phyloP scores from a whole-genome alignment of 2,329 filamentous ascomycete genomes.

The Aspergillus phoenicis region DNA sequence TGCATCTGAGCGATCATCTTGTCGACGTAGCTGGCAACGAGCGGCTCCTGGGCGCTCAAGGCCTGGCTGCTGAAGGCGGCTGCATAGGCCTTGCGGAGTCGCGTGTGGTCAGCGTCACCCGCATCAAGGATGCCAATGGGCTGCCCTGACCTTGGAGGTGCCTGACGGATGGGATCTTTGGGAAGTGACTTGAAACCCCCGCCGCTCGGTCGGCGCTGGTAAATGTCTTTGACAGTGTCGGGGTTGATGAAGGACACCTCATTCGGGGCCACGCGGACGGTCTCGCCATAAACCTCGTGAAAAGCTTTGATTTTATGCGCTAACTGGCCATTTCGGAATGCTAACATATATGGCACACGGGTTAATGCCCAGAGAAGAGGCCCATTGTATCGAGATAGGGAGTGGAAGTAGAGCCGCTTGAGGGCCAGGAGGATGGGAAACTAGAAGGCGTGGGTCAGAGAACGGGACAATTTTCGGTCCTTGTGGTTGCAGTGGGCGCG shows the following conservation, averaged over 20 bases:
- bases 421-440: constrained; percentile 15
- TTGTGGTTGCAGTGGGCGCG: too few species aligned
- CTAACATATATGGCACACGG: constrained; percentile 36
- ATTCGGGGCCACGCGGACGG: constrained; percentile 45
- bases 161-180: neutral
- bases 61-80: constrained; percentile 49
- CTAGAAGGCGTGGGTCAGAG: neutral
- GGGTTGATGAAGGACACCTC: constrained; percentile 49
- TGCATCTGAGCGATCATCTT: constrained; percentile 6
- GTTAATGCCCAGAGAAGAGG: constrained; percentile 40
- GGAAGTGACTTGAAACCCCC: neutral
- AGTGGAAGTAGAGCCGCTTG: constrained; percentile 49
- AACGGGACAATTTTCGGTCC: too few species aligned
- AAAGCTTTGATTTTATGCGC: constrained; percentile 41
- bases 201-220: constrained; percentile 24
- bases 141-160: constrained; percentile 23
- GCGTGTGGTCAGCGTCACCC: constrained; percentile 36
- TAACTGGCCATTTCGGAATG: constrained; percentile 30
- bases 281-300: constrained; percentile 35
- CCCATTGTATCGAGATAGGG: constrained; percentile 48
- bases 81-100: constrained; percentile 39
- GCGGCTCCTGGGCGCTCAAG: constrained; percentile 43
- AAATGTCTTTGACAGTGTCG: constrained; percentile 50
- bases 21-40: constrained; percentile 45
- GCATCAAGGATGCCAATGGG: constrained; percentile 16